A percentile compares a stretch with the other conserved stretches of the same genome.
phyloP scores from a whole-genome alignment of 805 yeast species.

The Wickerhamomyces subpelliculosus region DNA sequence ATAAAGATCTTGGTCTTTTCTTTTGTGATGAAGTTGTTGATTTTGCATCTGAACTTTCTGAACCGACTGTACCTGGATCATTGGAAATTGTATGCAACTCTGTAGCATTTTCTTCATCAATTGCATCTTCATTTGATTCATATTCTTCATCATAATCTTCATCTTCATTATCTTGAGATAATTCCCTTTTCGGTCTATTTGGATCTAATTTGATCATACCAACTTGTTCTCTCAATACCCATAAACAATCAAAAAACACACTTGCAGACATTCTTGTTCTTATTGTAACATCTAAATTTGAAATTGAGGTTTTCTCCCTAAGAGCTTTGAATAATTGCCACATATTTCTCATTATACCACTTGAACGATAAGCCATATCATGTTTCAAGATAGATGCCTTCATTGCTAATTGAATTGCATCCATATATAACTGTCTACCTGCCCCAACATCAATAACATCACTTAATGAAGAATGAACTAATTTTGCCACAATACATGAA shows the following conservation, averaged over 20 bases:
- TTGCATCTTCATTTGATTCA: slow-evolving; percentile 6
- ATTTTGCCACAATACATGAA: slow-evolving; percentile 72
- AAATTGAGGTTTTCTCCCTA: slow-evolving; percentile 37
- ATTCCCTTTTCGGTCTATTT: slow-evolving; percentile 11
- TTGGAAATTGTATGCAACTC: slow-evolving; percentile 16
- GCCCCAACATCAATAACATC: slow-evolving; percentile 58
- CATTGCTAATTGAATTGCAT: slow-evolving; percentile 60
- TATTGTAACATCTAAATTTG: slow-evolving; percentile 44
- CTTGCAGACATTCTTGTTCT: slow-evolving; percentile 88
- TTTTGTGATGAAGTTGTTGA: slow-evolving; percentile 26
- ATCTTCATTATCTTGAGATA: slow-evolving; percentile 11
- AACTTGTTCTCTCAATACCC: slow-evolving; percentile 77
- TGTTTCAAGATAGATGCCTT: slow-evolving; percentile 83
- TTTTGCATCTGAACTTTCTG: slow-evolving; percentile 25
- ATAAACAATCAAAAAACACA: slow-evolving; percentile 84
- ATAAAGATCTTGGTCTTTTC: slow-evolving; percentile 40
- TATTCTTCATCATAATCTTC: slow-evolving; percentile 15
- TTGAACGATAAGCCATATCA: slow-evolving; percentile 87
- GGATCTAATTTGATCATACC: slow-evolving; percentile 67
- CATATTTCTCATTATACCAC: slow-evolving; percentile 89
- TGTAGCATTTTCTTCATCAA: not conserved
- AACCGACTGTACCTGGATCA: slow-evolving; percentile 28
- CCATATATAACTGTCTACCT: slow-evolving; percentile 64
- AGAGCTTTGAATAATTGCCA: slow-evolving; percentile 81
- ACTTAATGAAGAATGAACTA: slow-evolving; percentile 69